phyloP scores from a whole-genome alignment of 1,284 basidiomycete species.

The Athelia psychrophila region DNA sequence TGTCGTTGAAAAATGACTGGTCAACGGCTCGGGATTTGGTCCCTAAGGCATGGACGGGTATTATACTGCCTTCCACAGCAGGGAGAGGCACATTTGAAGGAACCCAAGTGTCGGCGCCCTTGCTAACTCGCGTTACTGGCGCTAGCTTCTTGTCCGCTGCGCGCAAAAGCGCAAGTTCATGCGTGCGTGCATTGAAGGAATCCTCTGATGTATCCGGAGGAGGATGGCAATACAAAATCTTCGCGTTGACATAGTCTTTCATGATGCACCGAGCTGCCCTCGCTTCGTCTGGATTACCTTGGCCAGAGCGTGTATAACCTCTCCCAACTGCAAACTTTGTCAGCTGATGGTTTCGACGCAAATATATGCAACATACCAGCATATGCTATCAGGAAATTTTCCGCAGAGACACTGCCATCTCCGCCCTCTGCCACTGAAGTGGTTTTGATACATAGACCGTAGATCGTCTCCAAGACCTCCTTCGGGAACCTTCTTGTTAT shows the following conservation, averaged over 20 bases:
- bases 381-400: slow-evolving; percentile 86
- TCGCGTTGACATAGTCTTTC: slow-evolving; percentile 98
- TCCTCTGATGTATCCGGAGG: slow-evolving; percentile 73
- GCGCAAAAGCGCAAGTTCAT: slow-evolving; percentile 58
- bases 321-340: slow-evolving; percentile 66
- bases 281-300: slow-evolving; percentile 97
- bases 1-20: slow-evolving; percentile 77
- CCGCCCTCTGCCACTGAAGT: slow-evolving; percentile 82
- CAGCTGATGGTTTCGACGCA: slow-evolving; percentile 7
- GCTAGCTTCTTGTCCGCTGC: slow-evolving; percentile 78
- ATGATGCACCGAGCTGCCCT: slow-evolving; percentile 90
- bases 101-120: slow-evolving; percentile 82
- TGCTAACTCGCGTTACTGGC: slow-evolving; percentile 80
- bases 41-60: slow-evolving; percentile 34
- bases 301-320: slow-evolving; percentile 90
- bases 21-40: slow-evolving; percentile 73
- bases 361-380: slow-evolving; percentile 64
- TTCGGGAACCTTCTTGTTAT: slow-evolving; percentile 82
- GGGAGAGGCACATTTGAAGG: slow-evolving; percentile 25
- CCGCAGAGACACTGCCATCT: slow-evolving; percentile 73
- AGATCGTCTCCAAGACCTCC: slow-evolving; percentile 85
- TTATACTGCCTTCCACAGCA: slow-evolving; percentile 17
- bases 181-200: slow-evolving; percentile 78
- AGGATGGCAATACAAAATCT: slow-evolving; percentile 87
- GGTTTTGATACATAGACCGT: slow-evolving; percentile 81